Conservation (phyloP, 371 early-diverging fungal species). For the Chytridiales sp. region DNA sequence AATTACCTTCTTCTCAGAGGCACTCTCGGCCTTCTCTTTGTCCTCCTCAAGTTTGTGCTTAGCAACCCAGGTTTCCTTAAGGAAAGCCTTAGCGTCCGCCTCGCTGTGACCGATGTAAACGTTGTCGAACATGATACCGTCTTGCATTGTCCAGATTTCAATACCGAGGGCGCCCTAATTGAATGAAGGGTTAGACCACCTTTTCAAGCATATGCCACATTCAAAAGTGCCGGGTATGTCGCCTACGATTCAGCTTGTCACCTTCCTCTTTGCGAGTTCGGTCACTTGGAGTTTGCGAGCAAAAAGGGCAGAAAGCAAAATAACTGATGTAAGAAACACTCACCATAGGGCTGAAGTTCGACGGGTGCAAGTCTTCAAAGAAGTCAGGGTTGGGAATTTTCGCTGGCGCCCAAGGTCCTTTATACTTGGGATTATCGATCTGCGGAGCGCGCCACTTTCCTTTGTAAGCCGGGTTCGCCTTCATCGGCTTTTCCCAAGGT, state of each 20-base stretch:
- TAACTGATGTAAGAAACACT: conserved; percentile 6
- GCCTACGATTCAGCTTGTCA: too few species aligned
- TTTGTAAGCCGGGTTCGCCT: conserved; percentile 86
- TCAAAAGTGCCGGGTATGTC: not conserved
- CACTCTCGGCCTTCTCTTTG: conserved; percentile 56
- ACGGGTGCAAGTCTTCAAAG: conserved; percentile 74
- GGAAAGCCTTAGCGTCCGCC: conserved; percentile 61
- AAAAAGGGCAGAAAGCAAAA: conserved; percentile 4
- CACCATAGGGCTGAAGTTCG: conserved; percentile 75
- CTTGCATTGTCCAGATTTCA: conserved; percentile 97
- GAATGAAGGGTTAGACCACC: not conserved
- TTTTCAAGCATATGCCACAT: conserved; percentile 2
- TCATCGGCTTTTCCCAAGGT: conserved; percentile 81
- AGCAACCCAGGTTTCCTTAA: conserved; percentile 68
- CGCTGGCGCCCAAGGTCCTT: conserved; percentile 91
- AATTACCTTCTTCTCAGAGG: conserved; percentile 43
- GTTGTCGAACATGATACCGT: conserved; percentile 90
- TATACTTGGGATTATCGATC: conserved; percentile 92
- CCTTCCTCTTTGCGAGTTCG: too few species aligned
- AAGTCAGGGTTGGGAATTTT: conserved; percentile 90
- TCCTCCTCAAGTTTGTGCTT: conserved; percentile 45
- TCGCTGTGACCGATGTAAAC: conserved; percentile 74
- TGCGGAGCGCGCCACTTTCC: conserved; percentile 72
- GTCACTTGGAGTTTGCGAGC: not conserved
- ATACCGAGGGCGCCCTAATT: conserved; percentile 74